Base-by-base conservation (phyloP, 2,329 filamentous ascomycete species). In the Alternaria gaisen region DNA sequence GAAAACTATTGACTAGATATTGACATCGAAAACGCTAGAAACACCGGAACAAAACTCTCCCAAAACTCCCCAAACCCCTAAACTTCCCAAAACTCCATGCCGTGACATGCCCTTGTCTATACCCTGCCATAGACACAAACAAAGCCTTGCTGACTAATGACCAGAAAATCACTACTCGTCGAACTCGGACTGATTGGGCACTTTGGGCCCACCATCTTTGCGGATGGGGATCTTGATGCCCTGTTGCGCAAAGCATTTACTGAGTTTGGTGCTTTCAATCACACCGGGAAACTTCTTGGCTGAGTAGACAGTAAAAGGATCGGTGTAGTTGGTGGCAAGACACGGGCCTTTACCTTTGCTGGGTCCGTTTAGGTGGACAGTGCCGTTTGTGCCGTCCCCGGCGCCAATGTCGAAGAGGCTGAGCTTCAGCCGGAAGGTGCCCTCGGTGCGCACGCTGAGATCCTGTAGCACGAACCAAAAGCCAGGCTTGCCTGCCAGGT, bases 221-320 rank as follows among this genome's bases (percentile, higher is more conserved):
- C 94, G 85, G 56, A 98, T 97, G 0, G 94, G 94, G 24, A 98
- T 97, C 80, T 97, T 97, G 80, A 97, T 97, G 24, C 95, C 95
- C 74, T 99, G 95, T 1, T 87, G 85, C 4, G 95, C 94, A 80
- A 99, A 98, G 63, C 89, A 92, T 79, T 96, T 97, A 84, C 94
- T 97, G 18, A 98, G 82, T 4, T 88, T 81, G 0, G 95, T 99
- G 78, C 91, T 96, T 77, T 98, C 94, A 59, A 97, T 97, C 1
- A 99, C 95, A 41, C 95, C 95, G 0, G 95, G 95, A 79, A 99
- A 99, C 74, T 97, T 97, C 85, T 99, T 99, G 48, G 95, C 95
- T 3, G 92, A 97, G 80, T 91, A 98, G 30, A 99, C 95, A 55
- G 93, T 92, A 83, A 99, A 98, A 3, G 89, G 86, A 5, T 97